phyloP scores from a whole-genome alignment of 148 eudicot species.

The Cornus florida region DNA sequence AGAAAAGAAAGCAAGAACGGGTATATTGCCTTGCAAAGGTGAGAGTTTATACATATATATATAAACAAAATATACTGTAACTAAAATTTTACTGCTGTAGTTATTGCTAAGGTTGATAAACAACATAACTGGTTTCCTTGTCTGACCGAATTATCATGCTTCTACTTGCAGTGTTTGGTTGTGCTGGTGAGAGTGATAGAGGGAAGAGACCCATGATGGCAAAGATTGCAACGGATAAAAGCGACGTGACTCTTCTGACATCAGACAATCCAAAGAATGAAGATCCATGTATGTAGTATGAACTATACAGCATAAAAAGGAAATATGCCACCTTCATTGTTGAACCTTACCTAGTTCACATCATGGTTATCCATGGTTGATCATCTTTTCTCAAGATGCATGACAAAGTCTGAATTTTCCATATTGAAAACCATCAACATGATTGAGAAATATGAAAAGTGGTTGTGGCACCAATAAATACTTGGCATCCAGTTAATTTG shows the following conservation, averaged over 20 bases:
- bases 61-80: too few species aligned
- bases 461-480: not conserved
- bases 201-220: conserved; percentile 96
- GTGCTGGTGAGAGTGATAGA: conserved; percentile 75
- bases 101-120: not conserved
- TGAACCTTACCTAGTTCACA: not conserved
- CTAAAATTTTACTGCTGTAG: not conserved
- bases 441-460: not conserved
- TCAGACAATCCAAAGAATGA: conserved; percentile 94
- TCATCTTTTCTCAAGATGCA: not conserved
- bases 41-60: not conserved
- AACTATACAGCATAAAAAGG: not conserved
- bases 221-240: conserved; percentile 90
- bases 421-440: not conserved
- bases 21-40: too few species aligned
- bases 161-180: conserved; percentile 67
- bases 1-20: not conserved
- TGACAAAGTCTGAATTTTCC: not conserved
- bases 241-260: conserved; percentile 91
- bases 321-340: conserved; percentile 1
- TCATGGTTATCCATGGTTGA: not conserved
- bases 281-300: conserved; percentile 77
- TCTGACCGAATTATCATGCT: conserved; percentile 20
- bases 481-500: not conserved
- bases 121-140: not conserved